Percentiles rank a stretch among this genome's conserved stretches.
Evolutionary conservation across 805 yeast species (phyloP).

Genomic region (Candida rishiriensis): DNA sequence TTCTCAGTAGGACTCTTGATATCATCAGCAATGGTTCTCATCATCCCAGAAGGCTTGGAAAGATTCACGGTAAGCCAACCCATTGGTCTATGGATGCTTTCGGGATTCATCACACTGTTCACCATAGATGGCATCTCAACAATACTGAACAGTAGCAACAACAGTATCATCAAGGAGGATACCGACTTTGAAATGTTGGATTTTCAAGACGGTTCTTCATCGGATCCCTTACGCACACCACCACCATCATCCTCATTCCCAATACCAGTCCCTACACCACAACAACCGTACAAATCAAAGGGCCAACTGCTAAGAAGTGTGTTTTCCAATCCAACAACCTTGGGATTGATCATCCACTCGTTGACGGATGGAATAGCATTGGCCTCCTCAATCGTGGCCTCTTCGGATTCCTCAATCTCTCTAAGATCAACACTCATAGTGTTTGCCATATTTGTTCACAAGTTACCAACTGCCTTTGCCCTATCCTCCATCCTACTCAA

Average conservation of each 20-base stretch:
- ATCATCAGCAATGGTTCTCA: conserved; percentile 54
- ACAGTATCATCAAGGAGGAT: background rate
- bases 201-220: background rate
- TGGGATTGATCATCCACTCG: conserved; percentile 65
- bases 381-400: conserved; percentile 48
- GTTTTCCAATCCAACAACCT: conserved; percentile 42
- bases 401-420: conserved; percentile 10
- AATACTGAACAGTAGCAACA: conserved; percentile 4
- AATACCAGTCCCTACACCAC: background rate
- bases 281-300: conserved; percentile 1
- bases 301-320: conserved; percentile 26
- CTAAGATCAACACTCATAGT: conserved; percentile 38
- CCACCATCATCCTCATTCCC: background rate
- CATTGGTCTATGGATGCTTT: conserved; percentile 45
- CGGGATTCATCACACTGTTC: conserved; percentile 54
- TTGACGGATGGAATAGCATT: conserved; percentile 70
- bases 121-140: conserved; percentile 36
- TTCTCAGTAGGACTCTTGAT: conserved; percentile 58
- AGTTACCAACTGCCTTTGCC: conserved; percentile 72
- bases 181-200: background rate
- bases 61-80: conserved; percentile 22
- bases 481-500: conserved; percentile 47
- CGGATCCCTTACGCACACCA: background rate
- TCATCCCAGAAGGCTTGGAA: conserved; percentile 64
- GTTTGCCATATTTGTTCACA: conserved; percentile 62